Evolutionary conservation across 768 basidiomycete species (phyloP).

Genomic region (Tricholoma bakamatsutake): DNA sequence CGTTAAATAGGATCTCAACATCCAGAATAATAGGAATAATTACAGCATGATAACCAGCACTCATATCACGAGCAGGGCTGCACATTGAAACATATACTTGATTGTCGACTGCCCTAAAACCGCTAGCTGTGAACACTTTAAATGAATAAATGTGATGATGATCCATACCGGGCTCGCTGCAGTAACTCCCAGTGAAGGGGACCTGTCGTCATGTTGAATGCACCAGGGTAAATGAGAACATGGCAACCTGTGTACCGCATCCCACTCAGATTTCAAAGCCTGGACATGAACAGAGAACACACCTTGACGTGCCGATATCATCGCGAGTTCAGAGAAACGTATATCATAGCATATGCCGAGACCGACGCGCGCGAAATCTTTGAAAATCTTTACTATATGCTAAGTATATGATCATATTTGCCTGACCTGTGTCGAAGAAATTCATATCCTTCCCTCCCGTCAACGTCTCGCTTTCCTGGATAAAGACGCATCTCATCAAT

Average conservation of each 20-base stretch:
- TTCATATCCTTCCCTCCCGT: conserved; percentile 71
- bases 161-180: conserved; percentile 69
- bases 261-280: neutral
- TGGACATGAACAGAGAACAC: conserved; percentile 8
- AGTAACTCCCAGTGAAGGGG: conserved; percentile 95
- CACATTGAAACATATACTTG: conserved; percentile 97
- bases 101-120: conserved; percentile 85
- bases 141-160: neutral
- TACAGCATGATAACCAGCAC: conserved; percentile 84
- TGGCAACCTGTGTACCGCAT: conserved; percentile 58
- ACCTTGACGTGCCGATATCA: conserved; percentile 87
- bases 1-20: neutral
- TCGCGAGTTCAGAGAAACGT: conserved; percentile 90
- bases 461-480: conserved; percentile 82
- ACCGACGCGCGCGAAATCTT: conserved; percentile 96
- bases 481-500: neutral
- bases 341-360: conserved; percentile 97
- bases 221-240: conserved; percentile 85
- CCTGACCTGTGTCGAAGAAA: conserved; percentile 81
- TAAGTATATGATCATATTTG: neutral
- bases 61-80: conserved; percentile 84
- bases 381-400: neutral
- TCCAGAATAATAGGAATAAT: conserved; percentile 19
- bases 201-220: conserved; percentile 95
- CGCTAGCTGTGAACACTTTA: neutral